Base-by-base conservation (phyloP, 2,329 filamentous ascomycete genomes). In the Hypocrella siamensis region DNA sequence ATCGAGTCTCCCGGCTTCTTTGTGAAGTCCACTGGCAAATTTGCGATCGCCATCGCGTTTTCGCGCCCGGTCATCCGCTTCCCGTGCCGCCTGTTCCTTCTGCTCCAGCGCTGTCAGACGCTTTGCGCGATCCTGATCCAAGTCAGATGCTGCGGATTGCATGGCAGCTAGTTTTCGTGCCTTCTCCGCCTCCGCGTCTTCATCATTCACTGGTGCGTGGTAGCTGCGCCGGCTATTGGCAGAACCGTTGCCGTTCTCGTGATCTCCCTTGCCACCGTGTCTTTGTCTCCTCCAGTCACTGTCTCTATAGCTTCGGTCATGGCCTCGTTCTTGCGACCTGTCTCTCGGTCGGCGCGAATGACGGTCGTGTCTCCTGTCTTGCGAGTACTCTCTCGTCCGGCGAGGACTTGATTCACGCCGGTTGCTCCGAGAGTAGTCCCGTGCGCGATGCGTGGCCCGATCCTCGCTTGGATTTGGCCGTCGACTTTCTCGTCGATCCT, bases 111-210 rank as follows among this genome's bases (percentile, higher is more conserved):
- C 71, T 0, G 71, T 69, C 8, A 92, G 58, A 17, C 83, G 70
- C 36, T 68, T 65, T 40, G 70, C 70, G 19, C 84, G 74, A 42
- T 79, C 75, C n/a, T 61, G 48, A 43, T 88, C 80, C 30, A 92
- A 60, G 9, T 78, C 70, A 1, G 63, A 65, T 4, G 79, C 79
- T 18, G 74, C 76, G 14, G 67, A 66, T 49, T 81, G 77, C 79
- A 85, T 84, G 7, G 73, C 75, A 12, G 75, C 78, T 14, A 84
- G 55, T 48, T 74, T 81, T 17, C 67, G 65, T 10, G 74, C 72
- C n/a, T 65, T 63, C 38, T 79, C 74, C 16, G 70, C 67, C 15
- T 66, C 66, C 6, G 49, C 52, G 4, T 54, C 52, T 12, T 42
- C 38, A 7, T 44, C n/a, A n/a, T n/a, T n/a, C n/a, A n/a, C n/a